Percentiles rank a stretch among this genome's conserved stretches.
These are phyloP conservation scores for Calvatia gigantea DNA, from an alignment of 768 basidiomycete species.

Conservation along the genomic window DNA sequence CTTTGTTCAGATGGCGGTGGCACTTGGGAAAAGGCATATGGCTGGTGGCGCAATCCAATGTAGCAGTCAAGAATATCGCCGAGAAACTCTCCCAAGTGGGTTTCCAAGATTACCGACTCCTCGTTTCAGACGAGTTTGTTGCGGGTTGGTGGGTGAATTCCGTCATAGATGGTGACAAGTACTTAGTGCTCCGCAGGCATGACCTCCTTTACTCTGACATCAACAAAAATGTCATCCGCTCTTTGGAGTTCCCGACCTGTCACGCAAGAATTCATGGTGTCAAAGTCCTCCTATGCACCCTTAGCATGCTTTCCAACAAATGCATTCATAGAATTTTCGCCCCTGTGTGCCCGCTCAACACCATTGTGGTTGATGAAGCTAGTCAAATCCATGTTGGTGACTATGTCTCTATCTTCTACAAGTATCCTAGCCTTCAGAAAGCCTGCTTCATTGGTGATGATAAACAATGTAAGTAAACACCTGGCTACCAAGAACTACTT, in stretches of 20 bases:
- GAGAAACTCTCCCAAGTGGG: slow-evolving; percentile 62
- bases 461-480: slow-evolving; percentile 50
- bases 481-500: slow-evolving; percentile 8
- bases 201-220: slow-evolving; percentile 67
- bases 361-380: slow-evolving; percentile 63
- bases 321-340: slow-evolving; percentile 29
- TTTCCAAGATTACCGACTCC: slow-evolving; percentile 55
- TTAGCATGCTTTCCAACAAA: slow-evolving; percentile 65
- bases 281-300: slow-evolving; percentile 69
- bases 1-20: slow-evolving; percentile 48
- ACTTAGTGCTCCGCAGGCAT: slow-evolving; percentile 76
- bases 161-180: neutral
- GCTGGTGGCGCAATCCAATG: slow-evolving; percentile 83
- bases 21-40: slow-evolving; percentile 52
- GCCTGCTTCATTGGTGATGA: slow-evolving; percentile 64
- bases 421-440: slow-evolving; percentile 42
- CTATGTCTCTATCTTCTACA: slow-evolving; percentile 39
- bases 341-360: slow-evolving; percentile 37
- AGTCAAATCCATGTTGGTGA: slow-evolving; percentile 62
- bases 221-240: slow-evolving; percentile 47
- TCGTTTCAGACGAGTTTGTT: slow-evolving; percentile 71
- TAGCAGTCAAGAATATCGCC: slow-evolving; percentile 88
- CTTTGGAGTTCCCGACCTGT: slow-evolving; percentile 31
- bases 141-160: slow-evolving; percentile 50
- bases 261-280: slow-evolving; percentile 26